These are phyloP conservation scores for Suillus fuscotomentosus DNA, from an alignment of 768 basidiomycete genomes.

Conservation along the genomic window DNA sequence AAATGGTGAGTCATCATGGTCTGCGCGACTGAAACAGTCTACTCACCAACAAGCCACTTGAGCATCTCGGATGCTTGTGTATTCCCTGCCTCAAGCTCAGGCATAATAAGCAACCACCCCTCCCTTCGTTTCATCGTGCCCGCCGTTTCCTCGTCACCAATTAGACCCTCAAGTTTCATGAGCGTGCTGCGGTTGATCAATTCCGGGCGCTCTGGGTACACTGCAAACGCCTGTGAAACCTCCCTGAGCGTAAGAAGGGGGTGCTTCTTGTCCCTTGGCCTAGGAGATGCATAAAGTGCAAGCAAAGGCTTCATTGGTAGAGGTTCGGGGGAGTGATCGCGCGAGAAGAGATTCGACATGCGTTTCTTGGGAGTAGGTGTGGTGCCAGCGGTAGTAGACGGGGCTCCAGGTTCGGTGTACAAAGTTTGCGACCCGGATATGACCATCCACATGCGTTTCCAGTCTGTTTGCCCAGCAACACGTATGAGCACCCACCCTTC, in stretches of 20 bases:
- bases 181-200: constrained; percentile 86
- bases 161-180: constrained; percentile 86
- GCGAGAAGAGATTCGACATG: constrained; percentile 62
- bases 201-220: constrained; percentile 95
- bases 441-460: constrained; percentile 90
- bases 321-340: constrained; percentile 38
- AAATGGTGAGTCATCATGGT: constrained; percentile 13
- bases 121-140: constrained; percentile 67
- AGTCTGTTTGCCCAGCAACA: constrained; percentile 95
- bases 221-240: constrained; percentile 85
- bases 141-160: constrained; percentile 76
- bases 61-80: constrained; percentile 80
- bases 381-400: constrained; percentile 9
- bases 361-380: constrained; percentile 42
- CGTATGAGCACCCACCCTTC: constrained; percentile 93
- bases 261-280: constrained; percentile 73
- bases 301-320: constrained; percentile 42
- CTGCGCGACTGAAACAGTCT: background rate
- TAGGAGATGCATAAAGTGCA: constrained; percentile 59
- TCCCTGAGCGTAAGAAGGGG: constrained; percentile 66
- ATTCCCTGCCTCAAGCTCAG: constrained; percentile 66
- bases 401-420: constrained; percentile 25
- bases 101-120: constrained; percentile 91
- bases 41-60: constrained; percentile 84
- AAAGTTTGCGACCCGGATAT: constrained; percentile 45